Conservation (phyloP, 495 filamentous ascomycete species). For the Penicillium cinerascens region DNA sequence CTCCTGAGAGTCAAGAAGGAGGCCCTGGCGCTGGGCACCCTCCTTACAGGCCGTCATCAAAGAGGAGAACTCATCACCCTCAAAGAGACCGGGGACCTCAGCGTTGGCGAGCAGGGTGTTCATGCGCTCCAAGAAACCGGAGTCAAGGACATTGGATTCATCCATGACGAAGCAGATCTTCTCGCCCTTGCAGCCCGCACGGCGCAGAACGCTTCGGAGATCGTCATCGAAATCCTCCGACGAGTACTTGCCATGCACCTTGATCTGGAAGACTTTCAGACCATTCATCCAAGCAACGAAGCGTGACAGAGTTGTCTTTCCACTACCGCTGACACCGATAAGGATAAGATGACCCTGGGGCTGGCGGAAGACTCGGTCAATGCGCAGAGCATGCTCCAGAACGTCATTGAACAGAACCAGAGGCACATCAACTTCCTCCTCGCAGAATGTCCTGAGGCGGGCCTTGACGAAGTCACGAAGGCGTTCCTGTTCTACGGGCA, state of each 20-base stretch:
- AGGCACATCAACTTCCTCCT: slow-evolving; percentile 98
- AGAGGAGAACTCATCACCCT: slow-evolving; percentile 92
- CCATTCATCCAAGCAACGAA: slow-evolving; percentile 99
- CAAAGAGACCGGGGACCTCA: slow-evolving; percentile 95
- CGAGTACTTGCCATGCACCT: slow-evolving; percentile 97
- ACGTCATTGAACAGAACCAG: slow-evolving; percentile 98
- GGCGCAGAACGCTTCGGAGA: slow-evolving; percentile 84
- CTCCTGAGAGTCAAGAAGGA: slow-evolving; percentile 93
- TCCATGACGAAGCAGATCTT: slow-evolving; percentile 99
- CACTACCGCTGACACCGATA: slow-evolving; percentile 96
- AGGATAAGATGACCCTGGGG: slow-evolving; percentile 97
- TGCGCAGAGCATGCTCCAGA: slow-evolving; percentile 93
- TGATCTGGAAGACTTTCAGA: slow-evolving; percentile 98
- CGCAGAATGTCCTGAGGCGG: slow-evolving; percentile 94
- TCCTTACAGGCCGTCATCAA: slow-evolving; percentile 99
- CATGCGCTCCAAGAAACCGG: slow-evolving; percentile 98
- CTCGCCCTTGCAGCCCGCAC: slow-evolving; percentile 95
- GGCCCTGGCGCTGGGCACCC: slow-evolving; percentile 91
- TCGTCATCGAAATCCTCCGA: slow-evolving; percentile 99
- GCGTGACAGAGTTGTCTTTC: slow-evolving; percentile 95
- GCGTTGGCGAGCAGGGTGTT: slow-evolving; percentile 97
- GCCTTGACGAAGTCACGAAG: slow-evolving; percentile 97
- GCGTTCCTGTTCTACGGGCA: slow-evolving; percentile 90
- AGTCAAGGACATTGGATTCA: slow-evolving; percentile 96
- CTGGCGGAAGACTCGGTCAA: slow-evolving; percentile 97